phyloP scores from a whole-genome alignment of 208 protist genomes.

The Crithidia mellificae region DNA sequence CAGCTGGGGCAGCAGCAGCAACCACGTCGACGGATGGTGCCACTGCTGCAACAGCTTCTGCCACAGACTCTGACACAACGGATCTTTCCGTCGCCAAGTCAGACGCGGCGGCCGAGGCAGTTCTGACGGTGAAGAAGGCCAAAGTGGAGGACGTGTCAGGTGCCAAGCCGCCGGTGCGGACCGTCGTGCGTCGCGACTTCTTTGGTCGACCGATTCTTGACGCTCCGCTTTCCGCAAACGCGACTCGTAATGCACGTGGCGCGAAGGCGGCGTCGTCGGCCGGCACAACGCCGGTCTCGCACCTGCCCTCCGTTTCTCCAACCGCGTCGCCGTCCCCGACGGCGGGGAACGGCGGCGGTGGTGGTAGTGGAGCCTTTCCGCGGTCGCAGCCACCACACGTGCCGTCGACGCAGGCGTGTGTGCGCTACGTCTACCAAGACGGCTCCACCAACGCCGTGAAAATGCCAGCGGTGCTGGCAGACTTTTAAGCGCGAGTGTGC shows the following conservation, averaged over 20 bases:
- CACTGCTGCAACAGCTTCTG: no score
- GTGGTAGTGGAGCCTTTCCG: slow-evolving; percentile 2
- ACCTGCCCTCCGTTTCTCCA: not conserved
- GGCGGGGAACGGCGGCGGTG: not conserved
- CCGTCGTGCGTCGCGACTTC: slow-evolving; percentile 54
- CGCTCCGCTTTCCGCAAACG: not conserved
- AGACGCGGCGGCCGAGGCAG: not conserved
- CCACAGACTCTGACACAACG: no score
- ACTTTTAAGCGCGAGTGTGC: slow-evolving; percentile 51
- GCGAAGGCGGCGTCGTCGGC: not conserved
- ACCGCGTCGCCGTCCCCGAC: slow-evolving; percentile 3
- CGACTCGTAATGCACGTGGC: not conserved
- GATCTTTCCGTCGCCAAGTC: not conserved
- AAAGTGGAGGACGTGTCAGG: not conserved
- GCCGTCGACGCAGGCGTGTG: slow-evolving; percentile 13
- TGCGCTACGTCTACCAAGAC: slow-evolving; percentile 76
- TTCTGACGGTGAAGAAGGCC: not conserved
- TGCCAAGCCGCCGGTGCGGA: not conserved
- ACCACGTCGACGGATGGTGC: no score
- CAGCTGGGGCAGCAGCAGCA: no score
- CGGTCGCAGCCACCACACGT: slow-evolving; percentile 10
- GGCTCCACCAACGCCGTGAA: slow-evolving; percentile 84
- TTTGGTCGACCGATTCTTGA: slow-evolving; percentile 61
- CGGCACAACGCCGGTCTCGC: not conserved
- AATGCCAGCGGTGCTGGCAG: slow-evolving; percentile 61